Evolutionary conservation across 768 basidiomycete genomes (phyloP), one percentile per base, ranked within the genome.

Genomic region (Coprinellus micaceus): DNA sequence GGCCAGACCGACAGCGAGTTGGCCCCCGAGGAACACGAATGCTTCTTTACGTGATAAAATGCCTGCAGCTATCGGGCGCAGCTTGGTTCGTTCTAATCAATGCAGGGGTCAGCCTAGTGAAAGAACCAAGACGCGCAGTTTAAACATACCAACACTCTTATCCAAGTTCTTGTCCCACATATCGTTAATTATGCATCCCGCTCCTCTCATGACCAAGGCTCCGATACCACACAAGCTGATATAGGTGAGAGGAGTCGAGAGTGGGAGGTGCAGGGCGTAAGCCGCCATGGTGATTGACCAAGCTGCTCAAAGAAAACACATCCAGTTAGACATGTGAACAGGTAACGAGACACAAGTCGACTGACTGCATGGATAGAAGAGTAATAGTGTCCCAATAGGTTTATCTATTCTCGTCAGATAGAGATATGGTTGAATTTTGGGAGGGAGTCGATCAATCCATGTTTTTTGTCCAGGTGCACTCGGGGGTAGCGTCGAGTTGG

Each of bases 201-300:
- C 97, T 4, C 96, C 93, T 19, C 97, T 86, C 97, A 99, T 99
- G 50, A 98, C 80, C 43, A 97, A 62, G 0, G 97, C 94, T 1
- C 97, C 97, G 10, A 87, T 67, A 2, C 92, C 95, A 65, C 98
- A 98, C 1, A 98, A 74, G 30, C 82, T 73, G 46, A 92, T 75
- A 66, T 94, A 96, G 17, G 82, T 85, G 53, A 93, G 66, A 15
- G 92, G 89, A 0, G 78, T 81, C 2, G 82, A 79, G 45, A 80
- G 75, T 0, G 94, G 89, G 4, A 82, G 74, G 21, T 86, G 76
- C 7, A 84, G 72, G 11, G 91, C 86, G 63, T 94, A 95, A 2
- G 91, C 85, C 0, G 94, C 94, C 91, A 99, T 96, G 6, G 93
- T 91, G 65, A 99, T 97, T 10, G 94, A 93, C 97, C 97, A 99